A percentile compares a stretch with the other conserved stretches of the same genome.
These are phyloP conservation scores for Astrothelium subdiscretum DNA, from an alignment of 495 filamentous ascomycete species.

Conservation along the genomic window DNA sequence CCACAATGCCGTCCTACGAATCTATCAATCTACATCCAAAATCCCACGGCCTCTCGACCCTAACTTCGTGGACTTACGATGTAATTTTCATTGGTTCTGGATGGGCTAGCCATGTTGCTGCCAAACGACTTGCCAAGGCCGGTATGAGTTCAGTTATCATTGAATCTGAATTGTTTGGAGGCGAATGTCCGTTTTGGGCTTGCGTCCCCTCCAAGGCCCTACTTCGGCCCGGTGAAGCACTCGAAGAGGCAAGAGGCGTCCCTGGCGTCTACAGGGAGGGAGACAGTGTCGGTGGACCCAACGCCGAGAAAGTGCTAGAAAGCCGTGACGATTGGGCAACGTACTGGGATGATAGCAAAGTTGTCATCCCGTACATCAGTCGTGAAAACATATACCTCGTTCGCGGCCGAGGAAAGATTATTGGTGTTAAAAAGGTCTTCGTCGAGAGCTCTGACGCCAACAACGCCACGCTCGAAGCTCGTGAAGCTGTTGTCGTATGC, in stretches of 20 bases:
- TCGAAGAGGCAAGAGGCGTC: background rate
- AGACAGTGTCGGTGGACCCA: background rate
- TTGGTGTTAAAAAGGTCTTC: background rate
- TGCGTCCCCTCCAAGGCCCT: background rate
- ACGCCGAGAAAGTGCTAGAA: background rate
- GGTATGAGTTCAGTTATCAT: background rate
- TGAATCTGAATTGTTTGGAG: background rate
- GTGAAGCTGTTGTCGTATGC: background rate
- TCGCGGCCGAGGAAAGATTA: background rate
- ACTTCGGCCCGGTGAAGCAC: background rate
- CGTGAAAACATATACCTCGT: background rate
- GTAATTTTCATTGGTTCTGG: background rate
- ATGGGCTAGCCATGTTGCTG: background rate
- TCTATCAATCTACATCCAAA: background rate
- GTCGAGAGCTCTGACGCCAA: background rate
- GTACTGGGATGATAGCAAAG: background rate
- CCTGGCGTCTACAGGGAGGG: too few species aligned
- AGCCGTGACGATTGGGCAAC: background rate
- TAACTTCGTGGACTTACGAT: background rate
- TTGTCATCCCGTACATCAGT: background rate
- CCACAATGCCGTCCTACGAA: background rate
- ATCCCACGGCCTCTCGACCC: background rate
- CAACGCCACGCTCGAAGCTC: background rate
- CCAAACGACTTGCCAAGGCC: background rate
- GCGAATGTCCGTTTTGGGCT: background rate